Evolutionary conservation across 1,139 yeast genomes (phyloP).

Genomic region (Lodderomyces margitis): DNA sequence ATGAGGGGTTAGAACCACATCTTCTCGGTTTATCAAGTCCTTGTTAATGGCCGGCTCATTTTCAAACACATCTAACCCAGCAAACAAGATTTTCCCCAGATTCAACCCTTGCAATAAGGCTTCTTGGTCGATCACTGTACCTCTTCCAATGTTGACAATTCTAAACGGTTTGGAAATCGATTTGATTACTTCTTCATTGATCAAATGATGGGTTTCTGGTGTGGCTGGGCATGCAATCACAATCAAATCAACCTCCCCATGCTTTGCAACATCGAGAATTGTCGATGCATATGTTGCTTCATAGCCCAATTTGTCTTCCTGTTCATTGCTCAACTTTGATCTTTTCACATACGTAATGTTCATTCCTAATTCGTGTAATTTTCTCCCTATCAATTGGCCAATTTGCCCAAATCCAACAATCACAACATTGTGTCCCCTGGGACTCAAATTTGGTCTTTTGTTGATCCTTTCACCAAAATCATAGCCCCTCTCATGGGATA

Average conservation of each 20-base stretch:
- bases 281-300: conserved; percentile 45
- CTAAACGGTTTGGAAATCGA: conserved; percentile 53
- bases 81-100: conserved; percentile 64
- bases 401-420: conserved; percentile 79
- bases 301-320: conserved; percentile 41
- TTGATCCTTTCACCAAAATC: conserved; percentile 49
- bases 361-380: conserved; percentile 64
- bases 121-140: conserved; percentile 69
- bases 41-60: conserved; percentile 61
- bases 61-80: conserved; percentile 80
- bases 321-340: conserved; percentile 36
- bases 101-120: conserved; percentile 68
- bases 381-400: conserved; percentile 62
- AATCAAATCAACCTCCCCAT: conserved; percentile 51
- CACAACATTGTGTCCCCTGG: conserved; percentile 59
- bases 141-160: conserved; percentile 78
- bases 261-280: conserved; percentile 31
- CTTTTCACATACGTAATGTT: conserved; percentile 62
- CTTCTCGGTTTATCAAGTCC: conserved; percentile 55
- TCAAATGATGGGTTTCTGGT: conserved; percentile 54
- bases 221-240: conserved; percentile 70
- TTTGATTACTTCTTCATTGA: conserved; percentile 47
- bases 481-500: conserved; percentile 26
- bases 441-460: conserved; percentile 40
- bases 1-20: conserved; percentile 74